Percentiles rank a stretch among this genome's conserved stretches.
Evolutionary conservation across 257 asterid species (phyloP).

Genomic region (Forsythia suspensa): DNA sequence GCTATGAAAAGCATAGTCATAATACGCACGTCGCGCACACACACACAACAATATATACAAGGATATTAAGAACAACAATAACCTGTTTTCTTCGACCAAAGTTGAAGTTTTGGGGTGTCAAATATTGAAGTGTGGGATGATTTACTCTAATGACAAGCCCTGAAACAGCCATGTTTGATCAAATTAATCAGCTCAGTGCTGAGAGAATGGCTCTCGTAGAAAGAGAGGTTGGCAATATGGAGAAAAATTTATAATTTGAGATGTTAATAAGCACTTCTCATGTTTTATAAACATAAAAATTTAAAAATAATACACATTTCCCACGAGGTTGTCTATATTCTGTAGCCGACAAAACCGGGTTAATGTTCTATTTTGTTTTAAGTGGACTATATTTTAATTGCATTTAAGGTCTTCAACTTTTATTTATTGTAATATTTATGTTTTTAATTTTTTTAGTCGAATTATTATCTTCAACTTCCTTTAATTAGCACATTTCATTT

Average conservation of each 20-base stretch:
- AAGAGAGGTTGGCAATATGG: conserved; percentile 14
- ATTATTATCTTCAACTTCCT: too few species aligned
- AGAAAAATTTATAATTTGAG: conserved; percentile 35
- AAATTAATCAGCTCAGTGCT: neutral
- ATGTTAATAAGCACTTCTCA: conserved; percentile 9
- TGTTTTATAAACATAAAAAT: neutral
- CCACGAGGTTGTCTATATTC: conserved; percentile 22
- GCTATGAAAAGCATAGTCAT: neutral
- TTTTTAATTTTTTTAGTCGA: too few species aligned
- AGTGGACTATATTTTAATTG: too few species aligned
- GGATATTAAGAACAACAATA: neutral
- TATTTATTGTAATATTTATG: too few species aligned
- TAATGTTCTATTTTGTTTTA: neutral
- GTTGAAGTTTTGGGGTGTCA: conserved; percentile 30
- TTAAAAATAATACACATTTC: conserved; percentile 8
- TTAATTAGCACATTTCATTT: too few species aligned
- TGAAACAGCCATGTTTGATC: conserved; percentile 45
- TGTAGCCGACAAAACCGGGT: conserved; percentile 12
- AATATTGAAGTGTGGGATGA: conserved; percentile 25
- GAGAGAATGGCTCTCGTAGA: neutral
- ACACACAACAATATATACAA: neutral
- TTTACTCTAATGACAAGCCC: conserved; percentile 42
- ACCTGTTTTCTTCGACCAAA: conserved; percentile 45
- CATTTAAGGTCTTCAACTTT: too few species aligned
- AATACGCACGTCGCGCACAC: neutral